Evolutionary conservation across 352 stramenopile genomes (phyloP).

Genomic region (Phytopythium litorale): DNA sequence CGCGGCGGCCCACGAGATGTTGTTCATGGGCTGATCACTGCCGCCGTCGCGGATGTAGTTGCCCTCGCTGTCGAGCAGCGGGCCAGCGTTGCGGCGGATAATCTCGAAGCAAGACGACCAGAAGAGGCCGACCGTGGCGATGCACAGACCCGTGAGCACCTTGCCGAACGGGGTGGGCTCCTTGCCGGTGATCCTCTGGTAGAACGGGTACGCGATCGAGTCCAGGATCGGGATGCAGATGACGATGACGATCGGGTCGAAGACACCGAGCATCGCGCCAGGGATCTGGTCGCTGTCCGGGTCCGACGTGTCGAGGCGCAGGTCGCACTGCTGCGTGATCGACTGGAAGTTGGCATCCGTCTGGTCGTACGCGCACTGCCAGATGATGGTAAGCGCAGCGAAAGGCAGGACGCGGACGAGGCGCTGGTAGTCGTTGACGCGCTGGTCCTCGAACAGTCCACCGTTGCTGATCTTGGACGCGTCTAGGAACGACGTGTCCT

Average conservation of each 20-base stretch:
- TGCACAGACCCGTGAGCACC: slow-evolving; percentile 11
- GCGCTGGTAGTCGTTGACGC: slow-evolving; percentile 45
- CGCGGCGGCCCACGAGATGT: slow-evolving; percentile 45
- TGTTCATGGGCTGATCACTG: slow-evolving; percentile 47
- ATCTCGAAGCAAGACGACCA: slow-evolving; percentile 46
- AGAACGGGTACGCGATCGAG: slow-evolving; percentile 30
- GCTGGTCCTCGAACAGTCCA: slow-evolving; percentile 33
- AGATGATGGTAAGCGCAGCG: slow-evolving; percentile 56
- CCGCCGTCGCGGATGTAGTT: slow-evolving; percentile 35
- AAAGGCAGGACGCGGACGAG: slow-evolving; percentile 50
- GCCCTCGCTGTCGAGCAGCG: slow-evolving; percentile 25
- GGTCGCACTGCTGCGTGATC: slow-evolving; percentile 65
- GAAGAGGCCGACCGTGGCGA: slow-evolving; percentile 13
- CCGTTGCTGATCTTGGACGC: slow-evolving; percentile 27
- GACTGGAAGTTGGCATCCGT: slow-evolving; percentile 66
- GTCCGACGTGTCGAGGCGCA: slow-evolving; percentile 35
- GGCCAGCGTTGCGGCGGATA: slow-evolving; percentile 44
- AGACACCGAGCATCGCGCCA: slow-evolving; percentile 45
- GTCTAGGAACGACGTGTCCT: slow-evolving; percentile 36
- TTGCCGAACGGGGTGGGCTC: slow-evolving; percentile 28
- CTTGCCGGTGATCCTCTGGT: slow-evolving; percentile 17
- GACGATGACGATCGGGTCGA: slow-evolving; percentile 41
- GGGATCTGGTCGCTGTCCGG: slow-evolving; percentile 44
- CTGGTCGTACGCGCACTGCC: slow-evolving; percentile 62
- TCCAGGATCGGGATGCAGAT: slow-evolving; percentile 36